Percentiles rank a stretch among this genome's conserved stretches.
Conservation (phyloP, 2,329 filamentous ascomycete genomes). For the Orbilia quercus region DNA sequence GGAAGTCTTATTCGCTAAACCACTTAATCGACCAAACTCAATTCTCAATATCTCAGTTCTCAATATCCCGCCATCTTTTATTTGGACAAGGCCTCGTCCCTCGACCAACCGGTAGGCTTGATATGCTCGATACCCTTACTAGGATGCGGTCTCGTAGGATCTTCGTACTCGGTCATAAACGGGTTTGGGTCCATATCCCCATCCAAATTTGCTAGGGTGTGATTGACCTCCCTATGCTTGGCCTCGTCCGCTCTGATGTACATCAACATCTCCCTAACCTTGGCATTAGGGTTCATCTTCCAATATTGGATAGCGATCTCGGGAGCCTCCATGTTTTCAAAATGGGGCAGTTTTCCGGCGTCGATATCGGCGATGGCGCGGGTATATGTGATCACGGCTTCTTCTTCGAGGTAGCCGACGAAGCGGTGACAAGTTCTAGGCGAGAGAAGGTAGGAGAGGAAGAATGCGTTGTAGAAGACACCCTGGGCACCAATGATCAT, state of each 20-base stretch:
- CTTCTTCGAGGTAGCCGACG: constrained; percentile 96
- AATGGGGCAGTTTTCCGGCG: constrained; percentile 81
- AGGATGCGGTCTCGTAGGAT: constrained; percentile 74
- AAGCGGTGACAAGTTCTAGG: constrained; percentile 93
- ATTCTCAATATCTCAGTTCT: background rate
- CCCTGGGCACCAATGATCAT: constrained; percentile 94
- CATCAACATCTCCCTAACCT: constrained; percentile 85
- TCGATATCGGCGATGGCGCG: constrained; percentile 89
- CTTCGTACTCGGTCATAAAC: constrained; percentile 84
- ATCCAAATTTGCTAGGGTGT: constrained; percentile 88
- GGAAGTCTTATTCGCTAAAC: background rate
- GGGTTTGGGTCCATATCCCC: constrained; percentile 91
- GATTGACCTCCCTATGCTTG: constrained; percentile 92
- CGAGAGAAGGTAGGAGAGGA: constrained; percentile 85
- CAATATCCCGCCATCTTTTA: constrained; percentile 11
- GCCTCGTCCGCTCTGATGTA: constrained; percentile 93
- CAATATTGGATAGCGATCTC: constrained; percentile 93
- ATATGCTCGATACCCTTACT: constrained; percentile 74
- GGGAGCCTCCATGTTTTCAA: constrained; percentile 81
- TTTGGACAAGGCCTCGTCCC: constrained; percentile 71
- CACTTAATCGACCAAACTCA: background rate
- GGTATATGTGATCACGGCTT: constrained; percentile 95
- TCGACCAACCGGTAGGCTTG: constrained; percentile 81
- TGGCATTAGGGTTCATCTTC: constrained; percentile 85
- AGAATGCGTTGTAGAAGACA: constrained; percentile 95